Percentiles rank a stretch among this genome's conserved stretches.
phyloP scores from a whole-genome alignment of 768 basidiomycete species.

The Mycena floridula region DNA sequence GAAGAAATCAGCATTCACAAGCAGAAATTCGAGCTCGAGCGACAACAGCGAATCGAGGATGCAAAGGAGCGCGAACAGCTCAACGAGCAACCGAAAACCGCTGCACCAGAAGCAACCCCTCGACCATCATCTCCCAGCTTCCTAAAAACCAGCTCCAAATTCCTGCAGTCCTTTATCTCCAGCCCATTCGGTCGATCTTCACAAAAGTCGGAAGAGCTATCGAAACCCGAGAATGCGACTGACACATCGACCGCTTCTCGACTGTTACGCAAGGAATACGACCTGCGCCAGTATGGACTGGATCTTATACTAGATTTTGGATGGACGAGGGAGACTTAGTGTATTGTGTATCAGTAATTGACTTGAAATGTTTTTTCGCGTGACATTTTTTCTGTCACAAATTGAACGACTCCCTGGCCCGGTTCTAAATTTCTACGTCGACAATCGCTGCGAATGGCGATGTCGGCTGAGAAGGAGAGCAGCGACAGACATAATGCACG shows the following conservation, averaged over 20 bases:
- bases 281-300: constrained; percentile 67
- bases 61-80: constrained; percentile 6
- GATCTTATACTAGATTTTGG: constrained; percentile 70
- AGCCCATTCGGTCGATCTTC: too few relatives aligned
- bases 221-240: too few relatives aligned
- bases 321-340: constrained; percentile 34
- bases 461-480: constrained; percentile 15
- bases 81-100: too few relatives aligned
- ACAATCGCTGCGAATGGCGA: not conserved
- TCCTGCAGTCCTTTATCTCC: too few relatives aligned
- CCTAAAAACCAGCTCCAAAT: not conserved
- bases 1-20: constrained; percentile 58
- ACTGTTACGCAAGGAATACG: constrained; percentile 49
- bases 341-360: too few relatives aligned
- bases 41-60: constrained; percentile 21
- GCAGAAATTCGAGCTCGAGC: constrained; percentile 33
- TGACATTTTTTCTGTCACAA: not conserved
- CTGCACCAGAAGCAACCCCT: too few relatives aligned
- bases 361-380: not conserved
- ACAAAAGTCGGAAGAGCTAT: too few relatives aligned
- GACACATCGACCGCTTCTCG: too few relatives aligned
- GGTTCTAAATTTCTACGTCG: not conserved
- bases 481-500: constrained; percentile 34
- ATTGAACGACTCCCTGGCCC: not conserved
- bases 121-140: not conserved